These are phyloP conservation scores for Plasmodium knowlesi DNA, from an alignment of 169 alveolate species.

Conservation along the genomic window DNA sequence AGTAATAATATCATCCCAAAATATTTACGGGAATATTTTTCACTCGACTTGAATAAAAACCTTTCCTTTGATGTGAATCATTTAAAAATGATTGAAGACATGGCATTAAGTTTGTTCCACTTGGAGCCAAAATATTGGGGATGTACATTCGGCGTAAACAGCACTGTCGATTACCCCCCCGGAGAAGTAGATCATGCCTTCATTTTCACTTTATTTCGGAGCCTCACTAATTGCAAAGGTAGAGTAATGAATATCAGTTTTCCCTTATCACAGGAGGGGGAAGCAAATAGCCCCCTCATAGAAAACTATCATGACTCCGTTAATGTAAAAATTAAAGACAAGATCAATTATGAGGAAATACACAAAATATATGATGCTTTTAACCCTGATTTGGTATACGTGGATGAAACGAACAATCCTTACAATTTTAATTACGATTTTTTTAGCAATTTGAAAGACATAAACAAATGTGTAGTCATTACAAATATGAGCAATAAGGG, in stretches of 20 bases:
- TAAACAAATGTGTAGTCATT: constrained; percentile 20
- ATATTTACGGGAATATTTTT: constrained; percentile 43
- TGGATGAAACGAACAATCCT: constrained; percentile 73
- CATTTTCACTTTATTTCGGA: constrained; percentile 14
- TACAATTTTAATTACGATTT: constrained; percentile 35
- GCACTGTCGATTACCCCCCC: background rate
- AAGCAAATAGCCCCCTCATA: background rate
- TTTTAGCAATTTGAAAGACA: constrained; percentile 15
- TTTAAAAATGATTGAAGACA: constrained; percentile 30
- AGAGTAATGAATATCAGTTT: constrained; percentile 41
- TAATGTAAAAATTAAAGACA: constrained; percentile 13
- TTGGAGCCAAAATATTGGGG: constrained; percentile 74
- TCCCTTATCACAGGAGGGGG: constrained; percentile 7
- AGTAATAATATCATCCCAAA: constrained; percentile 33
- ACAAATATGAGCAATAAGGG: constrained; percentile 70
- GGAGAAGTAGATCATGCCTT: constrained; percentile 9
- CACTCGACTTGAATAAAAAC: constrained; percentile 28
- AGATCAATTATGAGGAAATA: constrained; percentile 26
- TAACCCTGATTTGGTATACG: constrained; percentile 37
- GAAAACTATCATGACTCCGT: constrained; percentile 7
- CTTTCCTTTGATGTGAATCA: background rate
- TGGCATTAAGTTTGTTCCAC: constrained; percentile 25
- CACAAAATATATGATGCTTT: constrained; percentile 7
- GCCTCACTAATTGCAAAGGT: constrained; percentile 2
- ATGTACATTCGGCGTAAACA: constrained; percentile 1